Percentiles rank a stretch among this genome's conserved stretches.
phyloP scores from a whole-genome alignment of 352 stramenopile genomes.

The Pythium pyrilobum region DNA sequence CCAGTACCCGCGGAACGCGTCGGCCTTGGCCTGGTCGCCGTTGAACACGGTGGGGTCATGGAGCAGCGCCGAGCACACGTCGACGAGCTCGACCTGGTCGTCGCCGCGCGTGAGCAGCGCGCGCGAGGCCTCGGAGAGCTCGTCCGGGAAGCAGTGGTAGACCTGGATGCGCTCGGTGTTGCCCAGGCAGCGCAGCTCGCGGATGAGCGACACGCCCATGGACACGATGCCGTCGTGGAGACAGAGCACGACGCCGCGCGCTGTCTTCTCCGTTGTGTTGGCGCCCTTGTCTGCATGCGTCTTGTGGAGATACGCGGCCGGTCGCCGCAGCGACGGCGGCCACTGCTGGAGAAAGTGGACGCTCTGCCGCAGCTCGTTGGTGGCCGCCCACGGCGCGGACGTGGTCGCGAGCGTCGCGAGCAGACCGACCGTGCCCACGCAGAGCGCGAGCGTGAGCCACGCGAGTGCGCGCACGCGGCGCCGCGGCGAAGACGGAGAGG shows the following conservation, averaged over 20 bases:
- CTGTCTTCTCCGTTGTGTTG: constrained; percentile 15
- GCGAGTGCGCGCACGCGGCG: not conserved
- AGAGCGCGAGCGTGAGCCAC: not conserved
- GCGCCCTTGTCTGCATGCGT: not conserved
- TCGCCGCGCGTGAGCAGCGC: constrained; percentile 40
- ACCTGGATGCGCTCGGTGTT: constrained; percentile 40
- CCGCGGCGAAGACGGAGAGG: not conserved
- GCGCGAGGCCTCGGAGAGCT: constrained; percentile 37
- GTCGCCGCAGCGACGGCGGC: too few relatives aligned
- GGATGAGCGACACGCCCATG: constrained; percentile 64
- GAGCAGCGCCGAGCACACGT: constrained; percentile 53
- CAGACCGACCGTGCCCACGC: not conserved
- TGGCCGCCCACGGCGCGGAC: constrained; percentile 2
- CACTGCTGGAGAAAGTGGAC: constrained; percentile 10
- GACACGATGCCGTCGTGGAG: constrained; percentile 49
- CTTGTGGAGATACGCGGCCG: too few relatives aligned
- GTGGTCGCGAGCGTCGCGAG: not conserved
- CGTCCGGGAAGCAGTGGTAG: constrained; percentile 40
- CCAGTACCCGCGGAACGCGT: constrained; percentile 24
- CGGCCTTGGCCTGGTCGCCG: constrained; percentile 10
- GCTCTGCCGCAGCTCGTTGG: constrained; percentile 3
- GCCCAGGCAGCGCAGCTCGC: constrained; percentile 41
- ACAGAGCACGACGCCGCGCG: constrained; percentile 33
- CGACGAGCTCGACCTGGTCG: constrained; percentile 48
- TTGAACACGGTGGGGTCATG: constrained; percentile 4